phyloP scores from a whole-genome alignment of 2,329 filamentous ascomycete genomes.

The Tolypocladium endophyticum region DNA sequence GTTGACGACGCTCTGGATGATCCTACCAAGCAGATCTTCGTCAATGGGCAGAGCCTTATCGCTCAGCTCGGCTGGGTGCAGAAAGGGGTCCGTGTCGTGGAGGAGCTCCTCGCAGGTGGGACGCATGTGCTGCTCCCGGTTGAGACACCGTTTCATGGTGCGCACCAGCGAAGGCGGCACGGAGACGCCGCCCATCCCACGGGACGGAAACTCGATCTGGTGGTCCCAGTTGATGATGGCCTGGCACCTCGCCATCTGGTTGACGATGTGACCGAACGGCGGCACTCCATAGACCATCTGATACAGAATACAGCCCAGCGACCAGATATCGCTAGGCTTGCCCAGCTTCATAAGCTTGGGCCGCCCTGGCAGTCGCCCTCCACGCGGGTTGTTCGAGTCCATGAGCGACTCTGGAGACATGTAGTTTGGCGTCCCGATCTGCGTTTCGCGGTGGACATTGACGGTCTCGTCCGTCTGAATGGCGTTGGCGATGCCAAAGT shows the following conservation, averaged over 20 bases:
- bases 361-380: conserved; percentile 26
- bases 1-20: conserved; percentile 52
- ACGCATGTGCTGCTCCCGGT: conserved; percentile 49
- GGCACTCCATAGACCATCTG: conserved; percentile 98
- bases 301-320: conserved; percentile 89
- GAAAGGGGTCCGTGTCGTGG: conserved; percentile 47
- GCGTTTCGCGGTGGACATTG: conserved; percentile 91
- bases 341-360: conserved; percentile 88
- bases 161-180: conserved; percentile 49
- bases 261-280: conserved; percentile 85
- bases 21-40: conserved; percentile 50
- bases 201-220: conserved; percentile 59
- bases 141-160: conserved; percentile 53
- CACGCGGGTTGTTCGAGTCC: conserved; percentile 63
- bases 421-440: conserved; percentile 95
- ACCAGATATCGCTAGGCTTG: conserved; percentile 94
- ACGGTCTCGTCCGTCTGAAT: conserved; percentile 93
- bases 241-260: conserved; percentile 76
- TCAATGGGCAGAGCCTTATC: conserved; percentile 48
- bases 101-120: conserved; percentile 56
- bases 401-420: conserved; percentile 95
- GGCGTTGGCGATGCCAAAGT: conserved; percentile 96
- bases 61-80: conserved; percentile 49
- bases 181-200: conserved; percentile 53
- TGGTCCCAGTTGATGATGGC: conserved; percentile 75